A percentile compares a stretch with the other conserved stretches of the same genome.
phyloP scores from a whole-genome alignment of 805 yeast genomes.

The Suhomyces pyralidae region DNA sequence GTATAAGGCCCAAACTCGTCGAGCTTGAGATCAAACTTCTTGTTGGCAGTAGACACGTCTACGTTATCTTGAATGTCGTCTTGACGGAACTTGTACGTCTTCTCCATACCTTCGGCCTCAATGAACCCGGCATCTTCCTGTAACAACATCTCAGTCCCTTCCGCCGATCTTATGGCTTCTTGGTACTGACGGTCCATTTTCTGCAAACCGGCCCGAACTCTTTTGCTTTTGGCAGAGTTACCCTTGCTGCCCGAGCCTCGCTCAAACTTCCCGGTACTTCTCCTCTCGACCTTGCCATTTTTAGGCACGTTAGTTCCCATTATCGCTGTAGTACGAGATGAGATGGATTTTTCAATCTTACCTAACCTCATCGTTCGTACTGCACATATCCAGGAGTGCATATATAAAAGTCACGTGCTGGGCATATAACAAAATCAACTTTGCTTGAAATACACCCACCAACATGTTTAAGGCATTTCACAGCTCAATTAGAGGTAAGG shows the following conservation, averaged over 20 bases:
- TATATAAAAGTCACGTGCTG: too few species aligned
- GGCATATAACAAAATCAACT: too few species aligned
- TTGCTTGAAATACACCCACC: background rate
- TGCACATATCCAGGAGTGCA: too few species aligned
- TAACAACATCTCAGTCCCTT: conserved; percentile 78
- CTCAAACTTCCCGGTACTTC: conserved; percentile 7
- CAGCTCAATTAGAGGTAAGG: background rate
- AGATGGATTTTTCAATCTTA: background rate
- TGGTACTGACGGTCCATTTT: conserved; percentile 68
- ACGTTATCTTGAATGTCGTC: conserved; percentile 72
- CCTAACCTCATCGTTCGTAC: background rate
- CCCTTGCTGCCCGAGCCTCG: conserved; percentile 3
- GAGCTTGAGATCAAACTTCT: conserved; percentile 69
- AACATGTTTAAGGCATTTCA: background rate
- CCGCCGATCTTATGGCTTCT: conserved; percentile 79
- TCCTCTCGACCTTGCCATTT: background rate
- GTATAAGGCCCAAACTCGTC: conserved; percentile 84
- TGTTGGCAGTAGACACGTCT: conserved; percentile 70
- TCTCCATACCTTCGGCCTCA: conserved; percentile 96
- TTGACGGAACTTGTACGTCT: conserved; percentile 81
- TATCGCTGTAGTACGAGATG: background rate
- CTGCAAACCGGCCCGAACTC: conserved; percentile 62
- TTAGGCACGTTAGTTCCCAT: background rate
- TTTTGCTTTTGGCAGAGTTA: conserved; percentile 52
- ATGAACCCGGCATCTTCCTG: conserved; percentile 83